Evolutionary conservation across 176 grass and related monocot genomes (phyloP), one percentile per base, ranked within the genome.

Genomic region (Pontederia paniculata): DNA sequence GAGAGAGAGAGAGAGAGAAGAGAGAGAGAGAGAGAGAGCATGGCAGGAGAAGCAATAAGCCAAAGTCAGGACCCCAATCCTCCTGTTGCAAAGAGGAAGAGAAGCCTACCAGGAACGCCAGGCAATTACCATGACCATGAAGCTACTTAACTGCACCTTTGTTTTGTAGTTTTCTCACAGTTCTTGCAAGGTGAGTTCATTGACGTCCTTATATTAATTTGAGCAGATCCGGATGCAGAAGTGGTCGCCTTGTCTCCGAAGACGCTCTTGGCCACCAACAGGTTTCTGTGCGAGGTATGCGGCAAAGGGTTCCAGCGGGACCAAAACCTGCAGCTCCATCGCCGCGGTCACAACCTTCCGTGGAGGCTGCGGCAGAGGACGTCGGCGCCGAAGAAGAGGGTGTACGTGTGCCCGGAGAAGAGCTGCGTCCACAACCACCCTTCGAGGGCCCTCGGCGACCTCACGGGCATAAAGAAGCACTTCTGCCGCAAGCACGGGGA

Each of bases 351-450:
- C 64, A 67, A 67, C 50, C 31, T 67, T 9, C 64, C 64, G 11
- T 67, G 64, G 64, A 67, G 21, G 28, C 64, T 67, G 17, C 16
- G 12, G 49, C 50, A 67, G 64, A 21, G 64, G 12, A 42, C n/a
- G 28, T n/a, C 9, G 12, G 49, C 14, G 25, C 64, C 12, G 9
- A 9, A 25, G 25, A 67, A 67, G 50, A 50, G 64, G 64, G 64
- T 67, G 49, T 67, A 67, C 63, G 63, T 67, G n/a, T 67, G 64
- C 64, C 64, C 64, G 50, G 63, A 67, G 48, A 18, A 31, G 64
- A 44, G 49, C 49, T 67, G 64, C 64, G 50, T 67, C 15, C 64
- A 67, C 50, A 48, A 67, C 64, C n/a, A 67, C 31, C 64, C 64
- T 3, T 67, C 64, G n/a, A 37, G 64, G 50, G 64, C 64, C 2